Evolutionary conservation across 192 early-diverging fungal species (phyloP), one percentile per base, ranked within the genome.

Genomic region (Backusella luteola): DNA sequence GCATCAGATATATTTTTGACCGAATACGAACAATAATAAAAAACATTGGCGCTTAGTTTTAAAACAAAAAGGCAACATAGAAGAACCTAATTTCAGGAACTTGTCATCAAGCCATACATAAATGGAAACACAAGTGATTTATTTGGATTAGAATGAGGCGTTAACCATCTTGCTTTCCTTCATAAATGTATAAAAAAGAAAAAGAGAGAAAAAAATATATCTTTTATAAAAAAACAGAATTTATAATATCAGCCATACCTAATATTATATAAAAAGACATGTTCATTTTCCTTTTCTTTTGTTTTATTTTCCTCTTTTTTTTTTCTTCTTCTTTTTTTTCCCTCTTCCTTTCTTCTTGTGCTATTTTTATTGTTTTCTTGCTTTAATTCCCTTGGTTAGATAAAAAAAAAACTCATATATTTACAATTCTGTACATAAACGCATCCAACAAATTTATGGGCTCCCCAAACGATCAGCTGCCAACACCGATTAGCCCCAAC

Each of bases 41-140:
- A 9, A 56, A 56, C 52, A 56, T 56, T 56, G 52, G n/a, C 6
- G 19, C 52, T 56, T 56, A 21, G 52, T 56, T 56, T 56, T 56
- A 56, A 56, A 56, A 56, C 19, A 56, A 21, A 21, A 56, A 39
- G n/a, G 7, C 17, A 53, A 53, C 19, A 53, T 53, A 53, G 17
- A 21, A 21, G 7, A 53, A 53, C 17, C 52, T 53, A 53, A 53
- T n/a, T 53, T 53, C 52, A 53, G 52, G 52, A 53, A 53, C 52
- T n/a, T 53, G 52, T 53, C 52, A n/a, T 53, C 52, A 53, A 53
- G n/a, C 52, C 4, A 53, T 21, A 53, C 52, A 8, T 23, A 53
- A 53, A 53, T n/a, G 52, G 52, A 53, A 53, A 53, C 52, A 53
- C 52, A 53, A 53, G 17, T 53, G 52, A 53, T 53, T 53, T 53